These are phyloP conservation scores for Bryoerythrophyllum caledonicum DNA, from an alignment of 225 moss, liverwort and hornwort genomes.

Conservation along the genomic window DNA sequence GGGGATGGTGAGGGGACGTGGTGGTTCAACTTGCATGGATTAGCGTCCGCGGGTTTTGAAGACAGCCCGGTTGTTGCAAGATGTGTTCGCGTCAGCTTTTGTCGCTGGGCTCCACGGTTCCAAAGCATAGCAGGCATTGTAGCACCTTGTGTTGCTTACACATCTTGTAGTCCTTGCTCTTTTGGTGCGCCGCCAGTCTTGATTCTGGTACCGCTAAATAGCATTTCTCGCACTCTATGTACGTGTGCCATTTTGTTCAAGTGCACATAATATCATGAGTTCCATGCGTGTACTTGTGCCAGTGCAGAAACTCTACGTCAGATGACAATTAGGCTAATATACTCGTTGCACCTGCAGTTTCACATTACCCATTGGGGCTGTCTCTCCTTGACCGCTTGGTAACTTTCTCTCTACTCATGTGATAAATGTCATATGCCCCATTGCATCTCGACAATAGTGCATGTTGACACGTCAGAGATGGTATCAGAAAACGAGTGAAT, in stretches of 20 bases:
- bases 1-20: slow-evolving; percentile 16
- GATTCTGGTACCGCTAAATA: slow-evolving; percentile 73
- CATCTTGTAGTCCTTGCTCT: slow-evolving; percentile 83
- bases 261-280: background rate
- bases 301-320: background rate
- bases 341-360: no score
- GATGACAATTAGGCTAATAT: no score
- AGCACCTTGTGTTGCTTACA: slow-evolving; percentile 79
- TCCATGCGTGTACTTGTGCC: background rate
- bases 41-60: slow-evolving; percentile 63
- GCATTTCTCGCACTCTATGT: slow-evolving; percentile 90
- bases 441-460: no score
- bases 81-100: slow-evolving; percentile 88
- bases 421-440: no score
- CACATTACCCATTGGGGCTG: no score
- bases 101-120: slow-evolving; percentile 78
- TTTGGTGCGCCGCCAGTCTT: slow-evolving; percentile 70
- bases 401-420: no score
- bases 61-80: slow-evolving; percentile 85
- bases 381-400: no score
- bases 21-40: slow-evolving; percentile 54
- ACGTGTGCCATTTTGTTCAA: slow-evolving; percentile 45
- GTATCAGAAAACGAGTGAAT: no score
- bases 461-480: no score
- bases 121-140: slow-evolving; percentile 84